Base-by-base conservation (phyloP, 108 stramenopile genomes). In the Heterococcus sp. region DNA sequence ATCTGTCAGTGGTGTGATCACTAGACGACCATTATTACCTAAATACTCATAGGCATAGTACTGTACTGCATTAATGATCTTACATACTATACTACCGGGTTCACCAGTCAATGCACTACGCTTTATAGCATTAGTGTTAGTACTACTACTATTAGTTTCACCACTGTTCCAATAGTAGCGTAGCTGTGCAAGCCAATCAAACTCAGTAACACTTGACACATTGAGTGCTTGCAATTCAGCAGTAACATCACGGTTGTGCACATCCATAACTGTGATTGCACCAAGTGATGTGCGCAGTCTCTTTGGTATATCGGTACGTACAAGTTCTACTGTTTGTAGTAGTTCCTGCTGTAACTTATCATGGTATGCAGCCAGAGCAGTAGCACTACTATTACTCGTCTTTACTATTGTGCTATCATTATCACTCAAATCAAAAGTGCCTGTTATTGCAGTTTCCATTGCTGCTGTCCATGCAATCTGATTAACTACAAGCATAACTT, bases 1-100 rank as follows among this genome's bases (percentile, higher is more conserved):
- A 77, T 91, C 91, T 1, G 91, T 91, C 1, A 91, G 87, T 3
- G 91, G 91, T 0, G 91, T 91, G 89, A 91, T 90, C 32, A 91
- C 91, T 1, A 91, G 74, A 31, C 91, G 86, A 3, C 90, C 90
- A 46, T 87, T 83, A 84, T 89, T 89, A 0, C 91, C 91, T 1
- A 91, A 83, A 75, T 91, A 91, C 80, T 91, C 91, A 66, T 89
- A 87, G 58, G 88, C 91, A 58, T 91, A 91, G 74, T 82, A 35
- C 74, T 88, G 84, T 38, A 73, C 37, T 26, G 91, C 91, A 67
- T 90, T 91, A 69, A 91, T 91, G 86, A 88, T 88, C 37, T 75
- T 65, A 40, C 89, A 87, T 46, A 77, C 66, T 28, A 90, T 74
- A 1, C 87, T 83, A 0, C 65, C 88, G 21, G 91, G 91, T 3